phyloP scores from a whole-genome alignment of 176 grass and related monocot genomes.

The Bonia amplexicaulis region DNA sequence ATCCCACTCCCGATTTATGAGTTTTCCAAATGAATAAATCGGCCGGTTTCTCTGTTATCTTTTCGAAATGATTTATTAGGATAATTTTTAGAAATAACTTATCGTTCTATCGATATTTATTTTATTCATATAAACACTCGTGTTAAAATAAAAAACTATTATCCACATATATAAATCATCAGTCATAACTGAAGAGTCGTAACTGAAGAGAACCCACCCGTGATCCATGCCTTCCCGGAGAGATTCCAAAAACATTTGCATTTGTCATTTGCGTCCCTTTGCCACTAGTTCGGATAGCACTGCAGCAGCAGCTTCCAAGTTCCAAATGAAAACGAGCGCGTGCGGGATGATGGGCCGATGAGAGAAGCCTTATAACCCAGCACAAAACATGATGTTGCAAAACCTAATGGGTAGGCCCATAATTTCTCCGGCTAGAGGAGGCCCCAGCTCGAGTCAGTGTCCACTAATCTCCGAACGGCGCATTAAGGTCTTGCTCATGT shows the following conservation, averaged over 20 bases:
- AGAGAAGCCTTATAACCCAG: neutral
- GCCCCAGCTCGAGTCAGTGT: neutral
- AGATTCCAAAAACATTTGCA: neutral
- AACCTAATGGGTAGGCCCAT: neutral
- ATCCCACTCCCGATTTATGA: too few species aligned
- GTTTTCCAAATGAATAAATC: too few species aligned
- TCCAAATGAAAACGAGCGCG: neutral
- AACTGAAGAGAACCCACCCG: too few species aligned
- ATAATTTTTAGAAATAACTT: too few species aligned
- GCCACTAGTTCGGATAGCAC: neutral
- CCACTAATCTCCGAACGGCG: neutral
- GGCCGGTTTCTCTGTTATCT: too few species aligned
- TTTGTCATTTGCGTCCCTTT: neutral
- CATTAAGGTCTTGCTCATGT: too few species aligned
- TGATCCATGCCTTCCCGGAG: neutral
- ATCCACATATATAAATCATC: too few species aligned
- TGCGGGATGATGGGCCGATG: neutral
- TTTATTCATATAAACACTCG: too few species aligned
- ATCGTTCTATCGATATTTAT: too few species aligned
- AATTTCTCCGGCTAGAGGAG: neutral
- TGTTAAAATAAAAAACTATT: too few species aligned
- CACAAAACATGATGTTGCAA: accelerated
- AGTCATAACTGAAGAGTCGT: too few species aligned
- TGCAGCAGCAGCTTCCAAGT: neutral
- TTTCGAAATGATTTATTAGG: too few species aligned